Evolutionary conservation across 495 filamentous ascomycete species (phyloP), one percentile per base, ranked within the genome.

Genomic region (Staphylotrichum longicolle): DNA sequence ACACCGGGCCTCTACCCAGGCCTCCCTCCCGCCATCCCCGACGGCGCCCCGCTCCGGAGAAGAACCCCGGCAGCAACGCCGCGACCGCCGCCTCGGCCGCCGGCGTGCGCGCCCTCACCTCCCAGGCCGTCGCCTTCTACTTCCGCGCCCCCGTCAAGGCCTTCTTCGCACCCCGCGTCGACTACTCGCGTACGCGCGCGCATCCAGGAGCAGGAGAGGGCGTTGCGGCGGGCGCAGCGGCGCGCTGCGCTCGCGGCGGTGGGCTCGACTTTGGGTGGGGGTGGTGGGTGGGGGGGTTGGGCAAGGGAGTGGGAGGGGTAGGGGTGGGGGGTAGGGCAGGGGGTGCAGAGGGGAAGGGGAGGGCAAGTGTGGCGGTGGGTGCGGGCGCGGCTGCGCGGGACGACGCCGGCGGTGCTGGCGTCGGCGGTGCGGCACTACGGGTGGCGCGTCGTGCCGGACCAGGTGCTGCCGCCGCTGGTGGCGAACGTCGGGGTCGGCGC

Each of bases 101-200:
- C 9, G 83, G 89, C 39, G 87, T 89, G 47, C 87, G 92, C 55
- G 91, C 91, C 33, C 68, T 95, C 58, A 89, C 85, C 66, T 85
- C 90, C 4, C 89, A 92, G 66, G 72, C 88, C 51, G 80, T 96
- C 46, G 86, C 91, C 32, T 95, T 96, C 66, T 96, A 94, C 72
- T 96, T 96, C 66, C 79, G 92, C 60, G 89, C 90, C 2, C 92
- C 92, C 3, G 86, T 90, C 35, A 95, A 95, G 72, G 88, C 91
- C 4, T 96, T 96, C 72, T 93, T 96, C 72, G 83, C 89, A 55
- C 91, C 88, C 4, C 78, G 92, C 57, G 90, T 96, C 63, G 92
- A 96, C 80, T 96, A 88, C 57, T 81, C 34, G 77, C 77, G 8
- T 81, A 80, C 58, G 78, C 77, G 2, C 73, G 80, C 73, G 81